Base-by-base conservation (phyloP, 2,329 filamentous ascomycete species). In the Calonectria fujianensis region DNA sequence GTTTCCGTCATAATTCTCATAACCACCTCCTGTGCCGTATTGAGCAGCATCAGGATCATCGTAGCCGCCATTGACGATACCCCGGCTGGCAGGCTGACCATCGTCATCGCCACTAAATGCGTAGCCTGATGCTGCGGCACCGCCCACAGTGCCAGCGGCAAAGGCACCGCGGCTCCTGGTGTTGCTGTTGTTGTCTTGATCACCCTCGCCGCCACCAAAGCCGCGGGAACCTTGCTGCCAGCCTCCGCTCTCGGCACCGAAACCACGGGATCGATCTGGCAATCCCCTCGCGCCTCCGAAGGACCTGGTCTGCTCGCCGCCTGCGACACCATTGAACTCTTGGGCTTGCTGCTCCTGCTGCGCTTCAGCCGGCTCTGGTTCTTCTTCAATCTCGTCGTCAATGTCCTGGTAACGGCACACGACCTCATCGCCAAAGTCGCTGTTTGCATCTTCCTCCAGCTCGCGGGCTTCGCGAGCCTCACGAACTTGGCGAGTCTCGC, bases 361-460 rank as follows among this genome's bases (percentile, higher is more conserved):
- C 4, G 39, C n/a, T n/a, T 61, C 14, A 8, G 41, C 39, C 4
- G 48, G 37, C 50, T 75, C 54, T 20, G 70, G 57, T 1, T 69
- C 65, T 13, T 70, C 74, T 4, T 68, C 66, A n/a, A 50, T 64
- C 29, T 61, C 70, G 24, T 75, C 74, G 35, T 75, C 74, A 73
- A 75, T 75, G 29, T 75, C 74, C 29, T 75, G 74, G n/a, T 67
- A 70, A 4, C 45, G 31, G n/a, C 39, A 48, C 13, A 65, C n/a
- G 24, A 70, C 59, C 37, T 73, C 74, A 5, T 75, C 74, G 6
- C 70, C 74, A 57, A 75, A 75, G 48, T 75, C 74, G 37, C 74
- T 75, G 45, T 75, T 75, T 24, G 24, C 66, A 24, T 72, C 69
- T 6, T 73, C 70, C 3, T 75, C 31, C 24, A 24, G 24, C 7